phyloP scores from a whole-genome alignment of 2,329 filamentous ascomycete genomes.

The Curvularia sp. region DNA sequence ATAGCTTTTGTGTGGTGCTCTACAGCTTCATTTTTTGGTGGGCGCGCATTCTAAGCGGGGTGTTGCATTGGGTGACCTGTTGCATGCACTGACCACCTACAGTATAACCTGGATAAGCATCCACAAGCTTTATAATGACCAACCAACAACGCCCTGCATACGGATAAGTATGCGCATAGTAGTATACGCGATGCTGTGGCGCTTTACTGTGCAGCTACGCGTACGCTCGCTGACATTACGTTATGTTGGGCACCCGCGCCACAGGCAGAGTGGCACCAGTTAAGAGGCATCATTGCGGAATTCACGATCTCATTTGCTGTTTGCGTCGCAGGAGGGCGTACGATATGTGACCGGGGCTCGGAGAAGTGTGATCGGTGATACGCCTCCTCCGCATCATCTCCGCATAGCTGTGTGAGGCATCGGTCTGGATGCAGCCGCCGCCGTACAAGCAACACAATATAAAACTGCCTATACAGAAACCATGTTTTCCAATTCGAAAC shows the following conservation, averaged over 20 bases:
- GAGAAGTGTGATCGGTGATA: constrained; percentile 6
- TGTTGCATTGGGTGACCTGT: no score
- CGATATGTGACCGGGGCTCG: background rate
- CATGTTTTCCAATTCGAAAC: background rate
- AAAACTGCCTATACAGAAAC: background rate
- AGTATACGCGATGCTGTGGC: background rate
- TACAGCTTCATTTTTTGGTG: no score
- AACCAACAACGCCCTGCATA: background rate
- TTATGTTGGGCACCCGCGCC: background rate
- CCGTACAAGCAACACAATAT: background rate
- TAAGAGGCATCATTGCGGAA: background rate
- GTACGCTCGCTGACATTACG: background rate
- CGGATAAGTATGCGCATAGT: background rate
- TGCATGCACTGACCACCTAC: no score
- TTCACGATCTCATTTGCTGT: background rate
- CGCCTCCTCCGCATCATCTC: constrained; percentile 1
- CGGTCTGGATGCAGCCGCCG: background rate
- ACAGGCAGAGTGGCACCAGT: background rate
- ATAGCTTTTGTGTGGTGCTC: no score
- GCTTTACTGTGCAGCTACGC: background rate
- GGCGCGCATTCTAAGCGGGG: no score
- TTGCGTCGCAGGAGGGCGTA: background rate
- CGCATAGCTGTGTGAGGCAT: background rate
- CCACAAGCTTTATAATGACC: background rate
- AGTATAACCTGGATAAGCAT: background rate